Evolutionary conservation across 2,329 filamentous ascomycete species (phyloP).

Genomic region (Penicillium concentricum): DNA sequence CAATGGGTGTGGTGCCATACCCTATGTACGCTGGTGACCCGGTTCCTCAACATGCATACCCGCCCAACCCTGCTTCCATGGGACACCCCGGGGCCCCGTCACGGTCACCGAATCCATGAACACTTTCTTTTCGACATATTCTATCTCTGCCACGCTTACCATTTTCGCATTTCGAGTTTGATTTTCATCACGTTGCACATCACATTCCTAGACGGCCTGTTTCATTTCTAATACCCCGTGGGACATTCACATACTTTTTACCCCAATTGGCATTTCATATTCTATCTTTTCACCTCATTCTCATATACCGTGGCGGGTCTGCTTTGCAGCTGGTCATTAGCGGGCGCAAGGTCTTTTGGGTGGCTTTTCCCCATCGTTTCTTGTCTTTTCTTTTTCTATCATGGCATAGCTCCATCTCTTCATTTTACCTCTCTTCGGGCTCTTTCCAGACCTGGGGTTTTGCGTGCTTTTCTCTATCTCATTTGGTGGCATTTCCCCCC

Average conservation of each 20-base stretch:
- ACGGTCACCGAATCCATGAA: slow-evolving; percentile 26
- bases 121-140: neutral
- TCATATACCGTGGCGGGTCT: slow-evolving; percentile 28
- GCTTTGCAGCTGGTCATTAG: slow-evolving; percentile 38
- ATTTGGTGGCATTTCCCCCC: neutral
- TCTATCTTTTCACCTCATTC: slow-evolving; percentile 21
- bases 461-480: neutral
- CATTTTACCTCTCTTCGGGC: neutral
- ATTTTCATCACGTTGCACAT: slow-evolving; percentile 18
- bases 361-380: slow-evolving; percentile 26
- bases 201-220: slow-evolving; percentile 27
- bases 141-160: neutral
- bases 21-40: slow-evolving; percentile 32
- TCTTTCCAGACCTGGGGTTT: neutral
- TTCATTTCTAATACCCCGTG: slow-evolving; percentile 29
- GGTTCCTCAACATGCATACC: slow-evolving; percentile 26
- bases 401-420: slow-evolving; percentile 15
- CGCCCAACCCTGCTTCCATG: slow-evolving; percentile 31
- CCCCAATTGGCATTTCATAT: slow-evolving; percentile 7
- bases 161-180: slow-evolving; percentile 5
- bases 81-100: slow-evolving; percentile 29
- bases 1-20: slow-evolving; percentile 35
- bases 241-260: slow-evolving; percentile 14
- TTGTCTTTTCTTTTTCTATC: slow-evolving; percentile 13
- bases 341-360: slow-evolving; percentile 38